Evolutionary conservation across 1,139 yeast genomes (phyloP).

Genomic region (Zygotorulaspora mrakii): DNA sequence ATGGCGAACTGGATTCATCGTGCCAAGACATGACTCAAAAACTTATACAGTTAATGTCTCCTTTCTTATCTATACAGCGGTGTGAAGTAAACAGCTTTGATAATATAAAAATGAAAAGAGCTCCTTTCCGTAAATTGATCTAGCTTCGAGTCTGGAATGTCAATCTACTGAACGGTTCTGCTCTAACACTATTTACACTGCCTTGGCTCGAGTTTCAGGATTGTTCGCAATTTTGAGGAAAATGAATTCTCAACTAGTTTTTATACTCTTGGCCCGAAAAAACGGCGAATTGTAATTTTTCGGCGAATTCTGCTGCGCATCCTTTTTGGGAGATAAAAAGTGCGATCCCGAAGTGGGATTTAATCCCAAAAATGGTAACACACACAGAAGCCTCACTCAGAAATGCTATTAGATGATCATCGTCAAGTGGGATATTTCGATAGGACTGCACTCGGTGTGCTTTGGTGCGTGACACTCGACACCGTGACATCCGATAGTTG

Average conservation of each 20-base stretch:
- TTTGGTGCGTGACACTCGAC: background rate
- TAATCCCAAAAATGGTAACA: background rate
- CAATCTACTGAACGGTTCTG: background rate
- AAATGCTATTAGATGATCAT: no score
- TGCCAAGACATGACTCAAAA: background rate
- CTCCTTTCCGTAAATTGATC: background rate
- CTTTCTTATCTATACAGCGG: background rate
- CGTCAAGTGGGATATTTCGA: no score
- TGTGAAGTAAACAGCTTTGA: background rate
- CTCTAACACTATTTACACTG: background rate
- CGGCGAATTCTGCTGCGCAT: slow-evolving; percentile 2
- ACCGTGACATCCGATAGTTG: background rate
- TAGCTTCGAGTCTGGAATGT: background rate
- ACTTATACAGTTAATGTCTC: background rate
- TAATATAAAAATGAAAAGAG: background rate
- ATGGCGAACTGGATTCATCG: slow-evolving; percentile 1
- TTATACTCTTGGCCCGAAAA: slow-evolving; percentile 3
- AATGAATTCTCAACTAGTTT: background rate
- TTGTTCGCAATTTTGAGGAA: background rate
- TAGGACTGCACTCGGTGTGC: no score
- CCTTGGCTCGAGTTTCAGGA: background rate
- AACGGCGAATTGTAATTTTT: background rate
- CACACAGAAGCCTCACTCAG: no score
- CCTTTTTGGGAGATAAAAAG: background rate
- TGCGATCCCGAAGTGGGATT: background rate